Evolutionary conservation across 1,284 basidiomycete genomes (phyloP), one percentile per base, ranked within the genome.

Genomic region (Porodaedalea pini): DNA sequence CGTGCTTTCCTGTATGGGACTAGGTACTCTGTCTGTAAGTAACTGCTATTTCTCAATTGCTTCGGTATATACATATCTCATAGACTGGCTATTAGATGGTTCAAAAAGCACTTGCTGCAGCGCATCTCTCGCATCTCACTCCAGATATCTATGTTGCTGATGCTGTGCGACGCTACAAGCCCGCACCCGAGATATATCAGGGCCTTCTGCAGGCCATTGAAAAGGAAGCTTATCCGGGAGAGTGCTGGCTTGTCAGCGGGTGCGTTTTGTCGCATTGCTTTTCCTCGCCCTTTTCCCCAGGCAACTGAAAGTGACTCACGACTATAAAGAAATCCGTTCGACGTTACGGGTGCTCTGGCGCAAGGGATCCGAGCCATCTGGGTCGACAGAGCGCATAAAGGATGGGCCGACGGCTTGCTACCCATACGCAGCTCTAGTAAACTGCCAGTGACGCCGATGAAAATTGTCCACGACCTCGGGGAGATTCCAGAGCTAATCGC

Each of bases 221-320:
- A 11, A 56, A 64, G 40, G 58, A 56, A 44, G 44, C 51, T 1
- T 44, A 36, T 13, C 51, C 64, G n/a, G 51, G 62, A 25, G 47
- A 66, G 23, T 63, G 69, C n/a, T 71, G 67, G 66, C 64, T 72
- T 11, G 65, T 71, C 25, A 71, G 70, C 58, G 69, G 69, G 70
- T 71, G 51, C 51, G 67, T 62, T n/a, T n/a, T n/a, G n/a, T n/a
- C n/a, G n/a, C n/a, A n/a, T n/a, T n/a, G n/a, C n/a, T n/a, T n/a
- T n/a, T n/a, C n/a, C n/a, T n/a, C n/a, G n/a, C n/a, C 21, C n/a
- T 2, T 51, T 11, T 59, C 17, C 32, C 36, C 11, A 17, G 43
- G 17, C 15, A 11, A n/a, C n/a, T n/a, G n/a, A n/a, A n/a, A n/a
- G n/a, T n/a, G n/a, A n/a, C n/a, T n/a, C n/a, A n/a, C n/a, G n/a